Evolutionary conservation across 106 monocot genomes (phyloP).

Genomic region (Narthecium ossifragum): DNA sequence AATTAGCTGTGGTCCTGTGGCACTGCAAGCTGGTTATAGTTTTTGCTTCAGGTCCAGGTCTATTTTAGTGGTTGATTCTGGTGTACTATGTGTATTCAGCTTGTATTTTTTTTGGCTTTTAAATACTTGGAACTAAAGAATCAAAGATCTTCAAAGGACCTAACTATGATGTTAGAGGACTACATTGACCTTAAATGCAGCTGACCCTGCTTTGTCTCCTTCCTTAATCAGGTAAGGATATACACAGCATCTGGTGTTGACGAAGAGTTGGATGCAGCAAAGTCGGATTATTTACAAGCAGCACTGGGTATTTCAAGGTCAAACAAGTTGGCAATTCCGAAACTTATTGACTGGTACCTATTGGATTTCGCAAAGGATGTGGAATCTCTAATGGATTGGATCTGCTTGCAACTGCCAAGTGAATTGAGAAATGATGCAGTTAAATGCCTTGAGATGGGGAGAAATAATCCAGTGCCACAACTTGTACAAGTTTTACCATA

Average conservation of each 20-base stretch:
- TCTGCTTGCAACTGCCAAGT: conserved; percentile 41
- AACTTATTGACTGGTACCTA: conserved; percentile 86
- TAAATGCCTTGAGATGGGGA: conserved; percentile 14
- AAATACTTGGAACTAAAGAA: no score
- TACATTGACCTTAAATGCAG: no score
- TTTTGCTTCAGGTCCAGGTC: no score
- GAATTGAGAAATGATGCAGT: conserved; percentile 7
- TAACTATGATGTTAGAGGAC: no score
- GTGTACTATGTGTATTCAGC: no score
- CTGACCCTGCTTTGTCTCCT: no score
- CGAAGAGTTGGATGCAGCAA: conserved; percentile 70
- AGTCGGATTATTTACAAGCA: conserved; percentile 88
- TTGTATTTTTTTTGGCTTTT: no score
- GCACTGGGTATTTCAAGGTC: conserved; percentile 54
- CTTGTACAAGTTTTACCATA: conserved; percentile 42
- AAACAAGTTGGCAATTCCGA: conserved; percentile 69
- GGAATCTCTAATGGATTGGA: conserved; percentile 83
- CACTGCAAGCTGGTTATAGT: no score
- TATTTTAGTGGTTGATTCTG: no score
- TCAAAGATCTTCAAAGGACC: no score
- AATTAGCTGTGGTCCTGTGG: no score
- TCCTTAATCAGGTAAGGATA: conserved; percentile 66
- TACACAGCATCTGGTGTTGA: conserved; percentile 85
- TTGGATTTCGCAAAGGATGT: conserved; percentile 92
- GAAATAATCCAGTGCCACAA: conserved; percentile 7